Conservation (phyloP, 2,329 filamentous ascomycete genomes). For the Fusarium metavorans region DNA sequence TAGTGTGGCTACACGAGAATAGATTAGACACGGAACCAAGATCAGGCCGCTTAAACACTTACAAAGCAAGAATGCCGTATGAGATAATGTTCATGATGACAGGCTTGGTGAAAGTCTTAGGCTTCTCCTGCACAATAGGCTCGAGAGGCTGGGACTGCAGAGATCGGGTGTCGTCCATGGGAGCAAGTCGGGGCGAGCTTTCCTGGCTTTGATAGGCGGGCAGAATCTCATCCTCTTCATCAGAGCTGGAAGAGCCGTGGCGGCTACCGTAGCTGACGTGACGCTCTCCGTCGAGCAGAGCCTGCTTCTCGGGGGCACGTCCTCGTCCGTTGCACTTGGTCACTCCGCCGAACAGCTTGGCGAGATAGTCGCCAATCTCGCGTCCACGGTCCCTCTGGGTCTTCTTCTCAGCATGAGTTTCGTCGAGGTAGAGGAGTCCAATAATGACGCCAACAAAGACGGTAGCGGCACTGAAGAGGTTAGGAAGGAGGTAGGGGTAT, state of each 20-base stretch:
- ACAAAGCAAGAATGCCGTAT: conserved; percentile 95
- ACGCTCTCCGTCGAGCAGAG: conserved; percentile 72
- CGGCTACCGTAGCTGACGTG: conserved; percentile 68
- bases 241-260: conserved; percentile 24
- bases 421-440: conserved; percentile 89
- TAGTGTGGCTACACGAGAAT: conserved; percentile 80
- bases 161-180: conserved; percentile 43
- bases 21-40: conserved; percentile 25
- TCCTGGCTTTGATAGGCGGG: conserved; percentile 77
- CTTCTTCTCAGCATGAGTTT: conserved; percentile 90
- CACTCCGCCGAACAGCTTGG: conserved; percentile 55
- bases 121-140: conserved; percentile 27
- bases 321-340: conserved; percentile 50
- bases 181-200: conserved; percentile 62
- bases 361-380: conserved; percentile 80
- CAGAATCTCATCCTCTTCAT: conserved; percentile 65
- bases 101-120: conserved; percentile 82
- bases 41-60: conserved; percentile 58
- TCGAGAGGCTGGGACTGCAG: conserved; percentile 28
- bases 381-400: conserved; percentile 79
- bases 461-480: conserved; percentile 87
- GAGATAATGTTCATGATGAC: conserved; percentile 89
- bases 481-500: conserved; percentile 92
- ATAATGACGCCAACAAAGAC: conserved; percentile 81
- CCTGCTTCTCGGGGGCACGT: conserved; percentile 67